phyloP scores from a whole-genome alignment of 1,284 basidiomycete genomes.

The Ustilago lituana region DNA sequence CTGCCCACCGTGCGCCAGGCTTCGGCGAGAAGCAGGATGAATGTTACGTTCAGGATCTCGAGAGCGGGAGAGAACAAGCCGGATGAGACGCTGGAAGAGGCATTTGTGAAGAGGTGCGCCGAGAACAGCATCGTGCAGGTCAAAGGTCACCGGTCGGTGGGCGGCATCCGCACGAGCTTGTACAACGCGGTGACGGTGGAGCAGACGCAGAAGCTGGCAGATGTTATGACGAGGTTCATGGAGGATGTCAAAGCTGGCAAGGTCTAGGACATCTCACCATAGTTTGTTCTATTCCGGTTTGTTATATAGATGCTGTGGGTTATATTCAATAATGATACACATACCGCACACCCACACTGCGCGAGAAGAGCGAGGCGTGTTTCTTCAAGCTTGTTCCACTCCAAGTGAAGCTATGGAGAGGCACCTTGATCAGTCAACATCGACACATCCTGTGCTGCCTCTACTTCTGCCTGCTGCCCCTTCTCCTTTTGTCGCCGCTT shows the following conservation, averaged over 20 bases:
- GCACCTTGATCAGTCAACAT: not conserved
- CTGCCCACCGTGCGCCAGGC: conserved; percentile 55
- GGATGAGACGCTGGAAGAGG: conserved; percentile 55
- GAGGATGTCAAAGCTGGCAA: conserved; percentile 38
- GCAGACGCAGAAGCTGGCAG: conserved; percentile 71
- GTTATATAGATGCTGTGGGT: no score
- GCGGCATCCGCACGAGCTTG: conserved; percentile 83
- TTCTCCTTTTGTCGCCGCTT: conserved; percentile 33
- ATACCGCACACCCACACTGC: no score
- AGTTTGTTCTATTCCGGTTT: no score
- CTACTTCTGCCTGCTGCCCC: not conserved
- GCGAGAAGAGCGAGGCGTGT: no score
- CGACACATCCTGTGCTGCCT: not conserved
- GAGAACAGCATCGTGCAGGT: conserved; percentile 59
- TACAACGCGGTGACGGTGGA: conserved; percentile 94
- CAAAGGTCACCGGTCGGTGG: conserved; percentile 59
- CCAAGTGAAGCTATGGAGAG: not conserved
- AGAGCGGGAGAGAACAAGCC: conserved; percentile 40
- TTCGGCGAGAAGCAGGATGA: conserved; percentile 62
- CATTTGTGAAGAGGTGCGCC: conserved; percentile 55
- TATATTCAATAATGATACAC: no score
- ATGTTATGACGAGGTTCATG: conserved; percentile 70
- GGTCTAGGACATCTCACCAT: conserved; percentile 14
- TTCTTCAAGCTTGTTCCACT: no score
- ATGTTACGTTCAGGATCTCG: conserved; percentile 64